These are phyloP conservation scores for Xylaria curta DNA, from an alignment of 495 filamentous ascomycete genomes.

Conservation along the genomic window DNA sequence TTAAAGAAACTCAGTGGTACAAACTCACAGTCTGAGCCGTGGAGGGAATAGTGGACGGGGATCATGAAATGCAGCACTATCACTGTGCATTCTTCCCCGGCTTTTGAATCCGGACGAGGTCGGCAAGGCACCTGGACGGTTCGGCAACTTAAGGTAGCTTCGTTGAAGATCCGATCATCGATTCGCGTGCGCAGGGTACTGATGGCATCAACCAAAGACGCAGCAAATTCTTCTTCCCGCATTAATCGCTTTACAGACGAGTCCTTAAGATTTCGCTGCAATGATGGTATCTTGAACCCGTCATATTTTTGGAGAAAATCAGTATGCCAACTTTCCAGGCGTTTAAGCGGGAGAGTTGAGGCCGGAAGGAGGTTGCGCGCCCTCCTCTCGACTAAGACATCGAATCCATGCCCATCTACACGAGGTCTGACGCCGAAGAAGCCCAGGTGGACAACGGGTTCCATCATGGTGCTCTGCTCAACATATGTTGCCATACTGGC, in stretches of 20 bases:
- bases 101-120: constrained; percentile 28
- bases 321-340: constrained; percentile 64
- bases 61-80: constrained; percentile 53
- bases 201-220: constrained; percentile 44
- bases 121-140: constrained; percentile 50
- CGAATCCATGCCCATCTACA: constrained; percentile 68
- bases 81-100: constrained; percentile 43
- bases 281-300: constrained; percentile 59
- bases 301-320: constrained; percentile 64
- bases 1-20: constrained; percentile 58
- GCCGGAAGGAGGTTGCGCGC: constrained; percentile 72
- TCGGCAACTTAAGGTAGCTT: constrained; percentile 47
- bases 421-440: constrained; percentile 76
- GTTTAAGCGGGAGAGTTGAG: constrained; percentile 61
- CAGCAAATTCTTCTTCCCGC: constrained; percentile 47
- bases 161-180: constrained; percentile 50
- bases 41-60: constrained; percentile 48
- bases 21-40: constrained; percentile 47
- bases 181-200: constrained; percentile 47
- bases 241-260: constrained; percentile 40
- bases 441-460: constrained; percentile 74
- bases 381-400: constrained; percentile 72
- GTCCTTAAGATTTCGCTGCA: constrained; percentile 54
- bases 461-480: constrained; percentile 53
- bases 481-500: constrained; percentile 67